Base-by-base conservation (phyloP, 176 grass and related monocot species). In the Oryza longistaminata region DNA sequence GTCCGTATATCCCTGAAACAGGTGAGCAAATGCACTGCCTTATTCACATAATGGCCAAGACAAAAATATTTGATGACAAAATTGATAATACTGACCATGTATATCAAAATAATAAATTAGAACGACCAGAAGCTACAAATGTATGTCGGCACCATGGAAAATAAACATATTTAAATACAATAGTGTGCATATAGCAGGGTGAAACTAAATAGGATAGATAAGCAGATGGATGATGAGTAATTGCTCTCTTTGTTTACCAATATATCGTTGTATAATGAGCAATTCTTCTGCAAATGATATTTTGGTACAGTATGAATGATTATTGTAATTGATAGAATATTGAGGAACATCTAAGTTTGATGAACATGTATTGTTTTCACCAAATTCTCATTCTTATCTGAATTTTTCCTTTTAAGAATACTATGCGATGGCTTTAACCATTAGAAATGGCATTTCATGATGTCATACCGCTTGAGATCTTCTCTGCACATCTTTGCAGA, bases 401-500 rank as follows among this genome's bases (percentile, higher is more conserved):
- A 61, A 22, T 6, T 22, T 61, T 6, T 17, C 49, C 50, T 26
- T 71, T 81, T 65, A 85, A 66, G 43, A 65, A 85, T 49, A 29
- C 48, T 64, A 71, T 22, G 9, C 45, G 0, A 62, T 11, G 9
- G 2, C 1, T 24, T 22, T 62, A 11, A 9, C 58, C 21, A 24
- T 11, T 65, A 70, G 42, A 89, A 66, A 89, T 68, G 9, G 2
- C 37, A 85, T 68, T 33, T 64, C 65, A 33, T 64, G 37, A 40
- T 83, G 5, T 33, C 81, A 39, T 90, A 95, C 93, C 37, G 19
- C 82, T 87, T 93, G 89, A 83, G 96, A 98, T 88, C 96, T 82
- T 68, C 50, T 88, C 89, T 98, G 87, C 64, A 98, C 96, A 88
- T 98, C 93, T 91, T 98, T 93, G 76, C 96, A 98, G 70, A 98